Conservation (phyloP, 495 filamentous ascomycete species). For the Neohortaea acidophila region DNA sequence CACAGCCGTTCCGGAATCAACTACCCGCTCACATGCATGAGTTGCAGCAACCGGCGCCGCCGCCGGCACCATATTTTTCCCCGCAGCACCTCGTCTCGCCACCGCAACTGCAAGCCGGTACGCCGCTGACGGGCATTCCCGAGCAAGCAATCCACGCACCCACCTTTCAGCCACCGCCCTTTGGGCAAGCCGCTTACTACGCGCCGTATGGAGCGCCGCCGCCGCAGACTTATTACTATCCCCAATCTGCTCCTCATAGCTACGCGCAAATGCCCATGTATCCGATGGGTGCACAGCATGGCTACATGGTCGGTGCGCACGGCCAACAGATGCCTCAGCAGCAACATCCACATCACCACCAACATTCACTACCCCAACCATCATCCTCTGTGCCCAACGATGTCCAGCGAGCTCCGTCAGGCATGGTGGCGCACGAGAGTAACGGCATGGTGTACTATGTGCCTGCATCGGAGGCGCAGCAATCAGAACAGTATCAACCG, state of each 20-base stretch:
- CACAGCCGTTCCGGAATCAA: constrained; percentile 85
- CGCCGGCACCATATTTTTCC: constrained; percentile 27
- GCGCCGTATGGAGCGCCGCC: constrained; percentile 41
- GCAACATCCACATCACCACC: not conserved
- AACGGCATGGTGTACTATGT: constrained; percentile 96
- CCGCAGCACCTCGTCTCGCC: constrained; percentile 60
- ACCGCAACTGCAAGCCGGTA: constrained; percentile 61
- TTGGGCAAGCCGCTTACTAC: constrained; percentile 40
- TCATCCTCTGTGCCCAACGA: constrained; percentile 18
- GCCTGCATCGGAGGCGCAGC: constrained; percentile 53
- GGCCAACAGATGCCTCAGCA: not conserved
- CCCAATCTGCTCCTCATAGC: constrained; percentile 10
- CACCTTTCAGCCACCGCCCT: constrained; percentile 58
- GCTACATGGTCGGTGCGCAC: constrained; percentile 8
- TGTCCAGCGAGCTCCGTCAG: constrained; percentile 37
- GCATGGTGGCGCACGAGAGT: constrained; percentile 76
- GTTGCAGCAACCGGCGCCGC: constrained; percentile 41
- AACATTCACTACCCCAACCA: constrained; percentile 23
- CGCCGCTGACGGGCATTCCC: constrained; percentile 85
- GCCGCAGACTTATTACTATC: constrained; percentile 30
- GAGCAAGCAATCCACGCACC: constrained; percentile 87
- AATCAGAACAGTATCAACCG: constrained; percentile 23
- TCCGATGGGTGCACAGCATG: constrained; percentile 8
- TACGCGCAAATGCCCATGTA: constrained; percentile 9
- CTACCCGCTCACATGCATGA: constrained; percentile 55